phyloP scores from a whole-genome alignment of 139 green algal species.

The Chlorella vulgaris region DNA sequence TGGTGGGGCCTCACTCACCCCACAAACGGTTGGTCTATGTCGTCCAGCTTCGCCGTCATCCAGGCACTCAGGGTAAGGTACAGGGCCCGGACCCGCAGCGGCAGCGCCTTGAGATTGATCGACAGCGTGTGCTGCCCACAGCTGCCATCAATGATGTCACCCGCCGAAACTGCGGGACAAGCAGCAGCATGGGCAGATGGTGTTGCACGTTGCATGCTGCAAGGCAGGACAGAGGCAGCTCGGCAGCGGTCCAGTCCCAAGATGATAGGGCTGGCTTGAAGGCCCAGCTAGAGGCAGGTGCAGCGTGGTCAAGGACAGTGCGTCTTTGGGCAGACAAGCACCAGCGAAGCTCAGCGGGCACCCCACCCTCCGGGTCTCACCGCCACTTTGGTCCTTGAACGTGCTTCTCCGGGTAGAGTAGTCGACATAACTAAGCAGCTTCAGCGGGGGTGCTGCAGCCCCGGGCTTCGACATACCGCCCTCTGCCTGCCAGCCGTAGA shows the following conservation, averaged over 20 bases:
- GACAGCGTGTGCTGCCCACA: conserved; percentile 20
- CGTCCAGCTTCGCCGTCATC: not conserved
- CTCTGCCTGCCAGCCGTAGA: too few species aligned
- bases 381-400: not conserved
- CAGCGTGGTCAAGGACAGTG: too few species aligned
- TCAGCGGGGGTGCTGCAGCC: not conserved
- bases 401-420: not conserved
- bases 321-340: conserved; percentile 19
- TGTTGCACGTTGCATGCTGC: not conserved
- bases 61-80: not conserved
- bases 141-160: conserved; percentile 38
- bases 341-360: too few species aligned
- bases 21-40: conserved; percentile 19
- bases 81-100: not conserved
- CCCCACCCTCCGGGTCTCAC: not conserved
- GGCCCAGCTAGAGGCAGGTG: too few species aligned
- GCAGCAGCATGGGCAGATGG: not conserved
- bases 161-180: conserved; percentile 33
- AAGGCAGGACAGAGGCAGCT: too few species aligned
- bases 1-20: too few species aligned
- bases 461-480: too few species aligned
- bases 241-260: too few species aligned
- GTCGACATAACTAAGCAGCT: not conserved
- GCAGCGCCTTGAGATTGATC: conserved; percentile 4
- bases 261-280: too few species aligned